Conservation (phyloP, 345 rosid species). For the Dovyalis caffra region DNA sequence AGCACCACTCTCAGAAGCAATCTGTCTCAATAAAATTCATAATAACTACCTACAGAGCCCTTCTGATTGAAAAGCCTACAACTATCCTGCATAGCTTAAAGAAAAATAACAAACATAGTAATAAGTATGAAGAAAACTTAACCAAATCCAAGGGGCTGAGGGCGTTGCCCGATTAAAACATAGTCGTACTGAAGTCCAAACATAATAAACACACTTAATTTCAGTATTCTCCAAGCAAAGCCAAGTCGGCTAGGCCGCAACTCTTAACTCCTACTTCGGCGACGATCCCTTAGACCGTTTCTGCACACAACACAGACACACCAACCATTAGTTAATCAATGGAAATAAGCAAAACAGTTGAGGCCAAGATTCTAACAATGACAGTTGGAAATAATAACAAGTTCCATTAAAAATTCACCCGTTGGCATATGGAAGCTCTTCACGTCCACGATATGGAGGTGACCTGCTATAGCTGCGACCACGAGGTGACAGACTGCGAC, state of each 20-base stretch:
- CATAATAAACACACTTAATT: conserved; percentile 60
- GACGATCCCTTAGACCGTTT: conserved; percentile 75
- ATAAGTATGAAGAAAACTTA: conserved; percentile 60
- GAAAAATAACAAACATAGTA: conserved; percentile 48
- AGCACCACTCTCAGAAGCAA: conserved; percentile 42
- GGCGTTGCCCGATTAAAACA: conserved; percentile 58
- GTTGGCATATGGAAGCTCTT: conserved; percentile 80
- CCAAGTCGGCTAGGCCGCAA: conserved; percentile 19
- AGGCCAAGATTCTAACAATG: neutral
- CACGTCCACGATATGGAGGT: conserved; percentile 78
- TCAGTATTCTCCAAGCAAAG: conserved; percentile 27
- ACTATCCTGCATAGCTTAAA: conserved; percentile 37
- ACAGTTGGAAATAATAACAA: neutral
- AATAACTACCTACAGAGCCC: conserved; percentile 28
- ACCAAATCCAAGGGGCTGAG: conserved; percentile 62
- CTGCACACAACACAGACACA: conserved; percentile 42
- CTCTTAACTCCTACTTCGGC: conserved; percentile 87
- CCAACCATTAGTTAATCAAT: neutral
- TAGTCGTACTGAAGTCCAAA: conserved; percentile 59
- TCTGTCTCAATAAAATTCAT: conserved; percentile 36
- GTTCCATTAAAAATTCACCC: conserved; percentile 49
- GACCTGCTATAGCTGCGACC: conserved; percentile 89
- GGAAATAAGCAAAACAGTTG: neutral
- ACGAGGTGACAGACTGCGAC: conserved; percentile 85
- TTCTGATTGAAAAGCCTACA: conserved; percentile 31